These are phyloP conservation scores for Murraya paniculata DNA, from an alignment of 345 rosid species.

Conservation along the genomic window DNA sequence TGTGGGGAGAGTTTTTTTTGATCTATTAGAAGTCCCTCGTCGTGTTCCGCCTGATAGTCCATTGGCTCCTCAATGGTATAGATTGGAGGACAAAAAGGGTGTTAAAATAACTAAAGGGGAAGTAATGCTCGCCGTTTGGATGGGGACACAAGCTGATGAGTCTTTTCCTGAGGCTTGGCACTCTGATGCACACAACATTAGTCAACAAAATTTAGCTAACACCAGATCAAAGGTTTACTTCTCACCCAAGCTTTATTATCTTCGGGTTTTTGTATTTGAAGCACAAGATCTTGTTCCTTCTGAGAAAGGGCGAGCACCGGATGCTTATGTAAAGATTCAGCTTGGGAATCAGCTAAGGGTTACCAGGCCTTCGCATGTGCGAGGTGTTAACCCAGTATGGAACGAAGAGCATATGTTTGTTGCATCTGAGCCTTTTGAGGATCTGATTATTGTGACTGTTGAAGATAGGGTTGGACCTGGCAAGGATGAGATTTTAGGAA, in stretches of 20 bases:
- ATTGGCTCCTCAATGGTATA: slow-evolving; percentile 95
- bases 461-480: slow-evolving; percentile 71
- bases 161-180: slow-evolving; percentile 97
- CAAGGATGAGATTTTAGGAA: slow-evolving; percentile 78
- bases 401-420: slow-evolving; percentile 86
- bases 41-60: slow-evolving; percentile 95
- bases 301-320: slow-evolving; percentile 63
- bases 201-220: slow-evolving; percentile 64
- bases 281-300: slow-evolving; percentile 84
- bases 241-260: slow-evolving; percentile 88
- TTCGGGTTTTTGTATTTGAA: slow-evolving; percentile 64
- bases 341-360: slow-evolving; percentile 63
- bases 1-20: slow-evolving; percentile 54
- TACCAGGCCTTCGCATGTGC: slow-evolving; percentile 47
- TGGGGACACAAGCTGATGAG: slow-evolving; percentile 98
- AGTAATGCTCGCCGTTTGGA: slow-evolving; percentile 95
- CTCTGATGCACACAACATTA: slow-evolving; percentile 82
- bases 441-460: slow-evolving; percentile 58
- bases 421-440: slow-evolving; percentile 94
- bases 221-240: slow-evolving; percentile 89
- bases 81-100: slow-evolving; percentile 61
- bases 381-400: slow-evolving; percentile 69
- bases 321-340: slow-evolving; percentile 51
- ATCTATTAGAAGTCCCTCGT: slow-evolving; percentile 67
- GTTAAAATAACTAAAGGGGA: slow-evolving; percentile 63